Conservation (phyloP, 192 early-diverging fungal genomes). For the Radiomyces spectabilis region DNA sequence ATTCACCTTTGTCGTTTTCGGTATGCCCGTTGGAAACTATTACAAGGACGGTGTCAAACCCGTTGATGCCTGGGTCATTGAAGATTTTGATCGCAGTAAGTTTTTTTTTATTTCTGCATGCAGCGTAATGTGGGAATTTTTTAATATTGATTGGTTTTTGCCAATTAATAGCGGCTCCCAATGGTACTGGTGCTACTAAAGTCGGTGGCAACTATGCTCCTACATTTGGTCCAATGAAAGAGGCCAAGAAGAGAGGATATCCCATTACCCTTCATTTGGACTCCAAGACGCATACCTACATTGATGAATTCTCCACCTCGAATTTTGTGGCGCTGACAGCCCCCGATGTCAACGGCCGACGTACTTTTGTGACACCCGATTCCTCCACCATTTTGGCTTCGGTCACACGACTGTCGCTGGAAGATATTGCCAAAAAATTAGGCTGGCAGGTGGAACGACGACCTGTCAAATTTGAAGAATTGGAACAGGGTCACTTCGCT, state of each 20-base stretch:
- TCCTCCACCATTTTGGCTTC: constrained; percentile 52
- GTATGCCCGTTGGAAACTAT: constrained; percentile 63
- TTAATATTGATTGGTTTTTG: neutral
- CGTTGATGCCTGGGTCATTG: constrained; percentile 55
- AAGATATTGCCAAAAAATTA: constrained; percentile 51
- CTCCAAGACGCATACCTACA: constrained; percentile 46
- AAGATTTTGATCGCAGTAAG: constrained; percentile 61
- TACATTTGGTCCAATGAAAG: constrained; percentile 46
- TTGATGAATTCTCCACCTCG: constrained; percentile 74
- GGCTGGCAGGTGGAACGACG: constrained; percentile 59
- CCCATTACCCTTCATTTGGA: constrained; percentile 69
- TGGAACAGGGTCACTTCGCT: constrained; percentile 48
- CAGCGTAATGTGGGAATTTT: neutral
- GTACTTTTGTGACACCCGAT: constrained; percentile 61
- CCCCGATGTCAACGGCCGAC: constrained; percentile 37
- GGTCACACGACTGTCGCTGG: constrained; percentile 59
- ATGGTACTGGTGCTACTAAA: constrained; percentile 56
- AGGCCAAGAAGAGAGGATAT: constrained; percentile 58
- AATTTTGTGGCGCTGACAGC: constrained; percentile 66
- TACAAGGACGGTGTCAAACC: constrained; percentile 55
- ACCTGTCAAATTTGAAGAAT: constrained; percentile 45
- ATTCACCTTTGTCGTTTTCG: constrained; percentile 55
- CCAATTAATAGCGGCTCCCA: constrained; percentile 32
- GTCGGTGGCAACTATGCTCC: constrained; percentile 73
- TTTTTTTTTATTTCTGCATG: neutral